These are phyloP conservation scores for Cicer pinnatifidum DNA, from an alignment of 306 rosid species.

Conservation along the genomic window DNA sequence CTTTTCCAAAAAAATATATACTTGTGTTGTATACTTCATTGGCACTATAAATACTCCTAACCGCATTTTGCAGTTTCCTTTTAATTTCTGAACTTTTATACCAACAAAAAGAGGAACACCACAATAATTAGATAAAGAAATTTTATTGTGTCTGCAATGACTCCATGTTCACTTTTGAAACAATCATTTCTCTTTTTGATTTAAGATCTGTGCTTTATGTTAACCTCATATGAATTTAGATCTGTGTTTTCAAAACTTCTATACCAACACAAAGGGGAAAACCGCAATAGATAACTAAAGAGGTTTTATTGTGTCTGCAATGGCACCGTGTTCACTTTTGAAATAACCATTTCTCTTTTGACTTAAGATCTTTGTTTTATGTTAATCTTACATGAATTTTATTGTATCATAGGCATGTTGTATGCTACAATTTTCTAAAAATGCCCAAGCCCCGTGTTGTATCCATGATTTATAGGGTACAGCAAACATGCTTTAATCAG, in stretches of 20 bases:
- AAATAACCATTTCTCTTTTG: background rate
- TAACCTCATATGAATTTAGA: too few relatives aligned
- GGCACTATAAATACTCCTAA: background rate
- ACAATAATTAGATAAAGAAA: background rate
- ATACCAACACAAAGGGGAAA: slow-evolving; percentile 3
- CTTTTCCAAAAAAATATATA: background rate
- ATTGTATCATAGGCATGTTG: slow-evolving; percentile 4
- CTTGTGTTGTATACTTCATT: background rate
- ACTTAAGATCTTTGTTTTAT: slow-evolving; percentile 13
- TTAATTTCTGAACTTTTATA: background rate
- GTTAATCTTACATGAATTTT: background rate
- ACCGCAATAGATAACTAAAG: background rate
- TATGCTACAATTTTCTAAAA: slow-evolving; percentile 1
- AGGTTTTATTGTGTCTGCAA: slow-evolving; percentile 5
- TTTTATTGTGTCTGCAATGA: slow-evolving; percentile 1
- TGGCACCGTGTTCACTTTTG: background rate
- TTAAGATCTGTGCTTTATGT: background rate
- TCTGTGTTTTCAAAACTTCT: background rate
- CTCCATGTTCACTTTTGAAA: slow-evolving; percentile 3
- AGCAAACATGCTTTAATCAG: background rate
- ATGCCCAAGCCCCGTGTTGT: background rate
- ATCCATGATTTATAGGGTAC: slow-evolving; percentile 6
- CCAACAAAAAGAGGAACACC: slow-evolving; percentile 7
- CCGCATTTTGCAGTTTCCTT: background rate
- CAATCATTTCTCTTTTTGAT: background rate